Evolutionary conservation across 2,329 filamentous ascomycete genomes (phyloP).

Genomic region (Lasiodiplodia citricola): DNA sequence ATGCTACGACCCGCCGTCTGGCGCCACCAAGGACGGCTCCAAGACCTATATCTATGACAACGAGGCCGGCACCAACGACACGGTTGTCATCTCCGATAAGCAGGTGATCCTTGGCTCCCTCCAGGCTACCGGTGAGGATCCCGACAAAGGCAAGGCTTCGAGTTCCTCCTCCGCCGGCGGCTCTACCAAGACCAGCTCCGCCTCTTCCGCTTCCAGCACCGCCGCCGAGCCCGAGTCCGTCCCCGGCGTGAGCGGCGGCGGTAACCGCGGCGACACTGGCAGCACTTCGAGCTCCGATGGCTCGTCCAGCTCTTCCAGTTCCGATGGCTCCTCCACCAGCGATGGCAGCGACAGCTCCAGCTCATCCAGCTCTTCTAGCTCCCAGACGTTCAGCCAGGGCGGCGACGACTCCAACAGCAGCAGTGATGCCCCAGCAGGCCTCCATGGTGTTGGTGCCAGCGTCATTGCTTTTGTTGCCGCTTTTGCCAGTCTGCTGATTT

Average conservation of each 20-base stretch:
- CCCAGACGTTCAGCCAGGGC: conserved; percentile 30
- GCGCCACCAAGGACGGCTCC: conserved; percentile 63
- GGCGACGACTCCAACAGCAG: conserved; percentile 30
- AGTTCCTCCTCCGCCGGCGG: conserved; percentile 33
- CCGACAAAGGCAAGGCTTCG: conserved; percentile 43
- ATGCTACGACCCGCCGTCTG: conserved; percentile 84
- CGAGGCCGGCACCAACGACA: conserved; percentile 71
- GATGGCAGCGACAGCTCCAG: conserved; percentile 32
- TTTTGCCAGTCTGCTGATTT: conserved; percentile 39
- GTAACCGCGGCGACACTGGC: conserved; percentile 46
- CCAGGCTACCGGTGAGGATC: conserved; percentile 71
- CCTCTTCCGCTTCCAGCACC: conserved; percentile 23
- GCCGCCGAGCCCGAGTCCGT: conserved; percentile 51
- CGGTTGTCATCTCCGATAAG: conserved; percentile 76
- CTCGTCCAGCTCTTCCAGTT: conserved; percentile 8
- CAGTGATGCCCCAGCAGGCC: conserved; percentile 33
- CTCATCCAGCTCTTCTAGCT: conserved; percentile 31
- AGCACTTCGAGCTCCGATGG: conserved; percentile 28
- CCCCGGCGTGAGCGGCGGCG: conserved; percentile 61
- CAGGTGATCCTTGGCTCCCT: conserved; percentile 79
- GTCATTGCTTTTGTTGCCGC: conserved; percentile 41
- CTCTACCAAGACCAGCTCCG: conserved; percentile 30
- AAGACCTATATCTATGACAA: conserved; percentile 77
- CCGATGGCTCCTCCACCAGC: conserved; percentile 33
- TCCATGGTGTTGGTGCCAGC: conserved; percentile 38